A percentile compares a stretch with the other conserved stretches of the same genome.
phyloP scores from a whole-genome alignment of 1,284 basidiomycete species.

The Xerocomus nothofagi region DNA sequence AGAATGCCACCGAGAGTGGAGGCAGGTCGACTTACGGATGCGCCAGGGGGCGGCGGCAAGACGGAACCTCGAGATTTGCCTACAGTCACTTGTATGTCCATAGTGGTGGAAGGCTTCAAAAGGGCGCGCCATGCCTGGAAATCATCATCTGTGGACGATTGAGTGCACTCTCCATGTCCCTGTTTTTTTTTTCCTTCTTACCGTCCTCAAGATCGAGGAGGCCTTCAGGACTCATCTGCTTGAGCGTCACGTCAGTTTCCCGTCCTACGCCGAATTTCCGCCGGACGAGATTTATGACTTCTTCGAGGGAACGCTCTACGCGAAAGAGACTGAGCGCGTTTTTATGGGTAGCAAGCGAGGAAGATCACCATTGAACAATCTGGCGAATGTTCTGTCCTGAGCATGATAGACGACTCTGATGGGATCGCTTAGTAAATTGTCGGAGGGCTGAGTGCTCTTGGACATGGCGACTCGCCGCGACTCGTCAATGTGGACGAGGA shows the following conservation, averaged over 20 bases:
- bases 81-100: constrained; percentile 43
- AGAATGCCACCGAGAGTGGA: background rate
- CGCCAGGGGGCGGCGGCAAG: background rate
- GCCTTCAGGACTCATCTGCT: constrained; percentile 54
- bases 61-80: constrained; percentile 1
- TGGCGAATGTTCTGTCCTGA: constrained; percentile 52
- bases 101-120: constrained; percentile 24
- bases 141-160: constrained; percentile 60
- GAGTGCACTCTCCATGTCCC: constrained; percentile 1
- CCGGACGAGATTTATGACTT: constrained; percentile 54
- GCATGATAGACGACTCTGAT: constrained; percentile 60
- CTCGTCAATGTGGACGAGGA: background rate
- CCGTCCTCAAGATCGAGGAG: constrained; percentile 72
- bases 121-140: constrained; percentile 65
- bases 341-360: background rate
- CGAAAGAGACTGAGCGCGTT: constrained; percentile 7
- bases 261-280: constrained; percentile 56
- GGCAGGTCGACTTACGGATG: constrained; percentile 11
- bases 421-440: constrained; percentile 29
- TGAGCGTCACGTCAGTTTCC: constrained; percentile 46
- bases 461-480: constrained; percentile 15
- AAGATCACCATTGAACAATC: constrained; percentile 60
- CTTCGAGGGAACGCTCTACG: constrained; percentile 58
- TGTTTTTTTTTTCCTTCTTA: constrained; percentile 30
- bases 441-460: constrained; percentile 38